Percentiles rank a stretch among this genome's conserved stretches.
phyloP scores from a whole-genome alignment of 306 rosid species.

The Trifolium pratense region DNA sequence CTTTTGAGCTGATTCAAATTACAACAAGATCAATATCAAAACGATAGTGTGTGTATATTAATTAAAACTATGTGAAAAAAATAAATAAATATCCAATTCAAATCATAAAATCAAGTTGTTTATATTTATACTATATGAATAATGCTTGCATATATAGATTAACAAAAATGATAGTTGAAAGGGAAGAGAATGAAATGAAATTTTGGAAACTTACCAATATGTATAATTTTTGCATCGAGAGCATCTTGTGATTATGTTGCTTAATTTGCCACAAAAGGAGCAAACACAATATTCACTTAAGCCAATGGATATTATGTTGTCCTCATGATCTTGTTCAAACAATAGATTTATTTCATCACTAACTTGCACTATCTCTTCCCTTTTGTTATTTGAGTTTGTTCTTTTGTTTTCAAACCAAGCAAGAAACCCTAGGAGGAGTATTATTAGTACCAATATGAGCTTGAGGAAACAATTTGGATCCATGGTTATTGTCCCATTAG shows the following conservation, averaged over 20 bases:
- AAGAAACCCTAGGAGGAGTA: constrained; percentile 33
- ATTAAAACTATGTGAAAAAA: background rate
- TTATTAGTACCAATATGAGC: constrained; percentile 18
- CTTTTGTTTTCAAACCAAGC: constrained; percentile 33
- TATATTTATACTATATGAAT: no score
- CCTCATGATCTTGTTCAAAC: constrained; percentile 12
- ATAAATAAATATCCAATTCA: background rate
- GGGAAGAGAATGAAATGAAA: background rate
- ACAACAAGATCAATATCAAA: background rate
- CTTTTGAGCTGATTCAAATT: constrained; percentile 38
- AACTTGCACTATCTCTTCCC: constrained; percentile 12
- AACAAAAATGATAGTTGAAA: background rate
- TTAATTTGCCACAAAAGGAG: constrained; percentile 46
- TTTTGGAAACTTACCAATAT: constrained; percentile 40
- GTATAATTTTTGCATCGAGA: constrained; percentile 40
- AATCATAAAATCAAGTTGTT: no score
- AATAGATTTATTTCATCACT: background rate
- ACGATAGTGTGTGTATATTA: background rate
- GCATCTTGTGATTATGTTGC: constrained; percentile 32
- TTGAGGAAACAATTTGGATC: constrained; percentile 16
- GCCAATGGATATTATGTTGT: background rate
- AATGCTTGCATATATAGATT: no score
- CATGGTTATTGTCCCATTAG: constrained; percentile 3
- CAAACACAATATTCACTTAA: constrained; percentile 21
- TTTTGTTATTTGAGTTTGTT: constrained; percentile 11